These are phyloP conservation scores for Vitellaria paradoxa DNA, from an alignment of 179 eudicot species.

Conservation along the genomic window DNA sequence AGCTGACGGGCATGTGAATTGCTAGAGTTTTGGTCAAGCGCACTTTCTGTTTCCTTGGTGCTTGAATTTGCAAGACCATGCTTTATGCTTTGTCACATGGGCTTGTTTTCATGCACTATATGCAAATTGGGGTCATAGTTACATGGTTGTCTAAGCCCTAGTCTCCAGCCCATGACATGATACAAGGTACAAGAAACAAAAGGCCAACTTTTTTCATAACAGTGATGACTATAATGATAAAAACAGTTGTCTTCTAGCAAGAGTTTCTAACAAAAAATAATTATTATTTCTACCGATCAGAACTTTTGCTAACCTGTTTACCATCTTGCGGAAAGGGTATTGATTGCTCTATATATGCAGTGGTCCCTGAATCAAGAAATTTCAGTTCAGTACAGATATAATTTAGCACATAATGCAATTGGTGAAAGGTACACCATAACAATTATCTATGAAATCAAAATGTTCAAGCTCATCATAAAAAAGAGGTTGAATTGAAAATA, in stretches of 20 bases:
- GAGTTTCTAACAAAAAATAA: background rate
- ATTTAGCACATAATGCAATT: background rate
- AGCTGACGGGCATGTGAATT: too few relatives aligned
- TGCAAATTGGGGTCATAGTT: too few relatives aligned
- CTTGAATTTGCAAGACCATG: too few relatives aligned
- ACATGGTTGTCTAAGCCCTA: too few relatives aligned
- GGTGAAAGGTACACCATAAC: background rate
- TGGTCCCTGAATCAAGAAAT: conserved; percentile 57
- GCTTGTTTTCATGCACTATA: too few relatives aligned
- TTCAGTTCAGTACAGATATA: conserved; percentile 15
- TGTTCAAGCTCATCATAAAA: background rate
- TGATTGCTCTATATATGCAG: conserved; percentile 87
- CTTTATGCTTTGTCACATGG: too few relatives aligned
- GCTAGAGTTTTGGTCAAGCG: too few relatives aligned
- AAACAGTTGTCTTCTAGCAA: background rate
- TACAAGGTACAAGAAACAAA: background rate
- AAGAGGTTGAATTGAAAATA: background rate
- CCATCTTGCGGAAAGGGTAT: conserved; percentile 88
- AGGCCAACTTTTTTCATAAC: background rate
- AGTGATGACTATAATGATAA: background rate
- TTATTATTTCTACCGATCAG: background rate
- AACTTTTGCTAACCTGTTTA: conserved; percentile 59
- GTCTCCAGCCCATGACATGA: background rate
- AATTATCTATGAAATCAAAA: background rate
- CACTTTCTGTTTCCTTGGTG: too few relatives aligned